Evolutionary conservation across 345 rosid species (phyloP).

Genomic region (Crucihimalaya himalaica): DNA sequence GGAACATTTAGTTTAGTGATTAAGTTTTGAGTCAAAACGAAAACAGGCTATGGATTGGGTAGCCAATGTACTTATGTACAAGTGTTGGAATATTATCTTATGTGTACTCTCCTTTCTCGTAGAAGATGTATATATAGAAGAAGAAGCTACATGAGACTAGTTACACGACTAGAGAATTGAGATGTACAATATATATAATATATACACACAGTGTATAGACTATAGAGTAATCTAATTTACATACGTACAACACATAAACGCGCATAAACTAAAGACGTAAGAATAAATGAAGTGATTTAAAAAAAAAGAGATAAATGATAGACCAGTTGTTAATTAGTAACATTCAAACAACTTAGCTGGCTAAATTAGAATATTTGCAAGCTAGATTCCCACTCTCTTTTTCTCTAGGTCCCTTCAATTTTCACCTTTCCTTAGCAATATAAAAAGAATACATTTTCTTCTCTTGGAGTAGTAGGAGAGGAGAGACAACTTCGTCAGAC

Average conservation of each 20-base stretch:
- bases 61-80: not conserved
- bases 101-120: not conserved
- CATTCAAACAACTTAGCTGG: slow-evolving; percentile 35
- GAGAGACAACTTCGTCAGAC: slow-evolving; percentile 53
- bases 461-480: slow-evolving; percentile 9
- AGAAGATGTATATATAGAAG: not conserved
- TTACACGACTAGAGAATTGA: not conserved
- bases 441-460: not conserved
- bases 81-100: not conserved
- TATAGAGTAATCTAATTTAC: not conserved
- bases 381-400: slow-evolving; percentile 30
- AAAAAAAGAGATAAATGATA: slow-evolving; percentile 5
- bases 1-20: not conserved
- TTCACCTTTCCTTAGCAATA: not conserved
- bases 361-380: slow-evolving; percentile 40
- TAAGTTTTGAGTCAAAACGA: not conserved
- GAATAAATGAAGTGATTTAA: slow-evolving; percentile 12
- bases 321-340: slow-evolving; percentile 32
- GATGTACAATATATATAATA: not conserved
- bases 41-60: not conserved
- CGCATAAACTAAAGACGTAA: slow-evolving; percentile 2
- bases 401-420: not conserved
- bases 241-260: not conserved
- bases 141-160: not conserved
- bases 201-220: not conserved